These are phyloP conservation scores for Singerocomus rubriflavus DNA, from an alignment of 1,284 basidiomycete species.

Conservation along the genomic window DNA sequence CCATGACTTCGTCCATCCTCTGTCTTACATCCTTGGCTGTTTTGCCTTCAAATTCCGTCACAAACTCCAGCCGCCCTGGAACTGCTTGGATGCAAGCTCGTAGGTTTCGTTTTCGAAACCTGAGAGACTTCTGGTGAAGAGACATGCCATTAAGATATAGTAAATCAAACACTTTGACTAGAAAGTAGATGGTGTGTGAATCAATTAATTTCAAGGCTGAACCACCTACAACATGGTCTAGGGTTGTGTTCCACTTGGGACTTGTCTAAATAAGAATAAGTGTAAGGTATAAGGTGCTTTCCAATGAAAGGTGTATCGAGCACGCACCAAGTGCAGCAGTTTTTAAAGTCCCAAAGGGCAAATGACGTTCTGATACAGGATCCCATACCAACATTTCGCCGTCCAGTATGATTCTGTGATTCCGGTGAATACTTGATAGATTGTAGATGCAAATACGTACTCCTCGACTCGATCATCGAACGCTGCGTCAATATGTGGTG, in stretches of 20 bases:
- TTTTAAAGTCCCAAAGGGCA: constrained; percentile 91
- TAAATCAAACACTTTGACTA: constrained; percentile 94
- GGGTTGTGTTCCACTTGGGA: constrained; percentile 69
- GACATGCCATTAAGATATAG: constrained; percentile 80
- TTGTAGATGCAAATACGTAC: constrained; percentile 44
- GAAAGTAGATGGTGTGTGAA: constrained; percentile 3
- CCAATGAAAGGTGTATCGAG: neutral
- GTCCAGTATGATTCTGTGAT: constrained; percentile 79
- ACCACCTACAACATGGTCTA: constrained; percentile 81
- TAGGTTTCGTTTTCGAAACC: constrained; percentile 70
- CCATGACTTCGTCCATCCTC: constrained; percentile 80
- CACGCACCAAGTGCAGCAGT: constrained; percentile 76
- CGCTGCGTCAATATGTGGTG: constrained; percentile 74
- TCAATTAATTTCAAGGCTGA: neutral
- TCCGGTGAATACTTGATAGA: constrained; percentile 1
- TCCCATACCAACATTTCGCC: constrained; percentile 99
- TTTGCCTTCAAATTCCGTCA: constrained; percentile 66
- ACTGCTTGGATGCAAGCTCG: constrained; percentile 59
- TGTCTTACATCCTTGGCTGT: constrained; percentile 76
- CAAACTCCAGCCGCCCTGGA: constrained; percentile 77
- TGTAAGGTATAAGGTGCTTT: constrained; percentile 5
- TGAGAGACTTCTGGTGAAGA: constrained; percentile 58
- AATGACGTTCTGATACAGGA: constrained; percentile 77
- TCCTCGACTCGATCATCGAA: constrained; percentile 77
- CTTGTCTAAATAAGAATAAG: constrained; percentile 57